Evolutionary conservation across 129 eudicot species (phyloP).

Genomic region (Tanacetum coccineum): DNA sequence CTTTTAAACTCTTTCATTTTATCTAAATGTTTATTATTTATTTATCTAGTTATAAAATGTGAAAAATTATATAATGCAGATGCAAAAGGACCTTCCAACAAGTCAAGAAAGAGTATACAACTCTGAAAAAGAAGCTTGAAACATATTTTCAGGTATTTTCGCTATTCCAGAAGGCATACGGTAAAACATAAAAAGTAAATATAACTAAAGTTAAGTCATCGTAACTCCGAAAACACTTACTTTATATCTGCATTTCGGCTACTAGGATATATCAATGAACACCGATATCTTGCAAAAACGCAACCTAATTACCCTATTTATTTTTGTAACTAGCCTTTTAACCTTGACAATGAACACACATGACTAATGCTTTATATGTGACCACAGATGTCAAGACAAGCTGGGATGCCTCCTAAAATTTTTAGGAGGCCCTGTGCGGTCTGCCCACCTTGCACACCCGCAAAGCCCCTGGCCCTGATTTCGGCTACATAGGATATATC

Average conservation of each 20-base stretch:
- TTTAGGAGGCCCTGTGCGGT: too few relatives aligned
- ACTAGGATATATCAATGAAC: background rate
- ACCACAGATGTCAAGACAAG: too few relatives aligned
- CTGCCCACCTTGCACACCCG: too few relatives aligned
- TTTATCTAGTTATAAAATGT: too few relatives aligned
- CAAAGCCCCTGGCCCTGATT: too few relatives aligned
- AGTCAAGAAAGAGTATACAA: constrained; percentile 75
- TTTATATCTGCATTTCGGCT: background rate
- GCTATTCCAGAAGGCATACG: background rate
- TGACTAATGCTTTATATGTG: too few relatives aligned
- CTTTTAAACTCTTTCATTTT: background rate
- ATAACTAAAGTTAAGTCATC: background rate
- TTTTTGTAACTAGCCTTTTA: background rate
- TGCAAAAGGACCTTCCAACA: constrained; percentile 83
- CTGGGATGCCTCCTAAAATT: too few relatives aligned
- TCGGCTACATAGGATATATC: too few relatives aligned
- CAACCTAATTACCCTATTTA: background rate
- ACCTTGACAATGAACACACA: background rate
- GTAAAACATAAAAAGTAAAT: background rate
- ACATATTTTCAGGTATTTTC: constrained; percentile 73
- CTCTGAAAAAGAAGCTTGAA: constrained; percentile 78
- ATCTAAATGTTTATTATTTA: background rate
- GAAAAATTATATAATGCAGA: constrained; percentile 32
- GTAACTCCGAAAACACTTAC: too few relatives aligned
- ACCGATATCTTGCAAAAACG: background rate